phyloP scores from a whole-genome alignment of 805 yeast species.

The Ogataea pini region DNA sequence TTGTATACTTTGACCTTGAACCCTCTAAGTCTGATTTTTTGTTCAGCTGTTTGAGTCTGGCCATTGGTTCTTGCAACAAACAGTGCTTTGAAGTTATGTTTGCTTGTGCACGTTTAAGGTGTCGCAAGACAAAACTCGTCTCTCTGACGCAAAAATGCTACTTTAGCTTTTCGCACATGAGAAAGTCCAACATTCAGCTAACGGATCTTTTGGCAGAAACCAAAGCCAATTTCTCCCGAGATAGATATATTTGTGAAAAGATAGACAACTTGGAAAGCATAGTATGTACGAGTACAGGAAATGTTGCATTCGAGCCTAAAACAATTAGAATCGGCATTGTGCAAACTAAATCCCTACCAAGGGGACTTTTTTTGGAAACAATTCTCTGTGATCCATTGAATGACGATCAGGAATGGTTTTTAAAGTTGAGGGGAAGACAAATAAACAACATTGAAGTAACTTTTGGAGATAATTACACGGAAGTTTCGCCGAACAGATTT shows the following conservation, averaged over 20 bases:
- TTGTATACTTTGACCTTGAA: background rate
- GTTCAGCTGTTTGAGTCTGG: background rate
- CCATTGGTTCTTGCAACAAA: background rate
- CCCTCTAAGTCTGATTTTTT: background rate
- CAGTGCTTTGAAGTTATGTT: conserved; percentile 2
- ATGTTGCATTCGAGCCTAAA: conserved; percentile 21
- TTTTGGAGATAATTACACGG: conserved; percentile 14
- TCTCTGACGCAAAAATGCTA: conserved; percentile 1
- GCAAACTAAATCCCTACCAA: conserved; percentile 22
- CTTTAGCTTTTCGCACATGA: conserved; percentile 1
- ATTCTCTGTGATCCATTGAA: conserved; percentile 35
- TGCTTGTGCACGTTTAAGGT: conserved; percentile 1
- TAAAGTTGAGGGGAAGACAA: conserved; percentile 11
- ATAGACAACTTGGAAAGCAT: conserved; percentile 20
- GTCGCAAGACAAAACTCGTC: background rate
- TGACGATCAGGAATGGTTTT: conserved; percentile 25
- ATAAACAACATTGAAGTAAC: conserved; percentile 13
- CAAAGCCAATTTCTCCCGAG: conserved; percentile 16
- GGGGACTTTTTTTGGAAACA: conserved; percentile 29
- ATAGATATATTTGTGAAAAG: conserved; percentile 15
- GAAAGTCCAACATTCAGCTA: conserved; percentile 1
- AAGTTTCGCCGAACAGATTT: conserved; percentile 15
- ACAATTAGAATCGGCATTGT: conserved; percentile 32
- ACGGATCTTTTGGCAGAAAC: conserved; percentile 15
- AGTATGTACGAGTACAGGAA: conserved; percentile 7